A percentile compares a stretch with the other conserved stretches of the same genome.
These are phyloP conservation scores for Rhizoclosmatium globosum DNA, from an alignment of 192 early-diverging fungal genomes.

Conservation along the genomic window DNA sequence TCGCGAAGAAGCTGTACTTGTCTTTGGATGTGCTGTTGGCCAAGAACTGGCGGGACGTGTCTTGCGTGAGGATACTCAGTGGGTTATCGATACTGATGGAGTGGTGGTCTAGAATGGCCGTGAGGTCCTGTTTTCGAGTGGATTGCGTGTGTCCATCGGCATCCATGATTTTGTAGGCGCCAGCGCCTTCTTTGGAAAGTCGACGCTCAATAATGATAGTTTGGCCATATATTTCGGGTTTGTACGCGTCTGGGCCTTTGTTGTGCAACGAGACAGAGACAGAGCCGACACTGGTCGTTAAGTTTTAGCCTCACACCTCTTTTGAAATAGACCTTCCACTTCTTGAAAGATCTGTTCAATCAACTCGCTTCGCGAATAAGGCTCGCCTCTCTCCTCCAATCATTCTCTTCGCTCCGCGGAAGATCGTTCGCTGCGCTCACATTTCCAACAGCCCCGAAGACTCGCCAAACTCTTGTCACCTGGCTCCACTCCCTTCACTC, in stretches of 20 bases:
- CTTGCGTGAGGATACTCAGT: conserved; percentile 92
- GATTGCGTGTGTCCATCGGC: conserved; percentile 47
- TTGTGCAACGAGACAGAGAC: conserved; percentile 84
- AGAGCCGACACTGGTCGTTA: conserved; percentile 54
- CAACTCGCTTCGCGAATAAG: too few relatives aligned
- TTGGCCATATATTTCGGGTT: conserved; percentile 82
- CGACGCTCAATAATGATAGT: conserved; percentile 84
- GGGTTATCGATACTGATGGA: conserved; percentile 94
- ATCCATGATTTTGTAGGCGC: conserved; percentile 83
- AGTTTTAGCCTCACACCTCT: not conserved
- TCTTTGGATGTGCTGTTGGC: conserved; percentile 80
- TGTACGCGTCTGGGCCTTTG: conserved; percentile 83
- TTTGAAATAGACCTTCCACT: not conserved
- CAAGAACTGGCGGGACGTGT: conserved; percentile 90
- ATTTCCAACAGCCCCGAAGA: not conserved
- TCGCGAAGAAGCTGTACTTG: conserved; percentile 92
- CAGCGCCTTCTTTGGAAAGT: conserved; percentile 66
- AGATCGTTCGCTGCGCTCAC: not conserved
- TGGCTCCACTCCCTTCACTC: too few relatives aligned
- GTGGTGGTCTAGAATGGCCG: conserved; percentile 86
- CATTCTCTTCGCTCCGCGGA: too few relatives aligned
- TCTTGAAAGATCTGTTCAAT: not conserved
- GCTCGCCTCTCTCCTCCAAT: too few relatives aligned
- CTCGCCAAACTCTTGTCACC: too few relatives aligned
- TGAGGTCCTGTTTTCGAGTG: conserved; percentile 82